Percentiles rank a stretch among this genome's conserved stretches.
phyloP scores from a whole-genome alignment of 2,329 filamentous ascomycete species.

The Metarhizium anisopliae region DNA sequence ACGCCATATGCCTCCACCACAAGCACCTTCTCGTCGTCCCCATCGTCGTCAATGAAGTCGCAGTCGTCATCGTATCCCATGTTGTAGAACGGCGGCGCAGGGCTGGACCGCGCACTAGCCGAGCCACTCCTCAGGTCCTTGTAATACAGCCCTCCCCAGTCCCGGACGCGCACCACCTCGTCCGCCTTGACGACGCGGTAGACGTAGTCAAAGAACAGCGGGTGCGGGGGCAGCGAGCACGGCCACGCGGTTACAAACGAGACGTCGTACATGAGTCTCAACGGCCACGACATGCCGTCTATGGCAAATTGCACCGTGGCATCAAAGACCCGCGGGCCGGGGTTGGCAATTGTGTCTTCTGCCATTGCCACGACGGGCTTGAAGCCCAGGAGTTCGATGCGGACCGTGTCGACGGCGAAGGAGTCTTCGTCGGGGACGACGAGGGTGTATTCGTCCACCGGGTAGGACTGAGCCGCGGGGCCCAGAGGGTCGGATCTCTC shows the following conservation, averaged over 20 bases:
- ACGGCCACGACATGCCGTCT: slow-evolving; percentile 52
- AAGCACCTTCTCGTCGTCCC: slow-evolving; percentile 56
- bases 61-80: slow-evolving; percentile 11
- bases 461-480: slow-evolving; percentile 51
- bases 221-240: slow-evolving; percentile 54
- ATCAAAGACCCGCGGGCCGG: slow-evolving; percentile 42
- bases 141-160: slow-evolving; percentile 50
- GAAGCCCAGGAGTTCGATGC: slow-evolving; percentile 60
- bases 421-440: slow-evolving; percentile 47
- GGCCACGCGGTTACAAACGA: slow-evolving; percentile 59
- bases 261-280: slow-evolving; percentile 55
- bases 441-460: slow-evolving; percentile 59
- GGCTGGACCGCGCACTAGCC: slow-evolving; percentile 26
- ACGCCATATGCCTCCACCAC: slow-evolving; percentile 67
- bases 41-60: slow-evolving; percentile 21
- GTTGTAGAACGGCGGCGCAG: slow-evolving; percentile 16
- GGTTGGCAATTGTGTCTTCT: slow-evolving; percentile 13
- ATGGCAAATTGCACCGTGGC: slow-evolving; percentile 56
- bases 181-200: slow-evolving; percentile 52
- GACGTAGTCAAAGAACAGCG: slow-evolving; percentile 64
- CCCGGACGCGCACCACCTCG: slow-evolving; percentile 53
- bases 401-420: slow-evolving; percentile 54
- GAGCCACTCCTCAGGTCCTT: slow-evolving; percentile 12
- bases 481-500: slow-evolving; percentile 62
- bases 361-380: slow-evolving; percentile 29